Evolutionary conservation across 1,284 basidiomycete genomes (phyloP).

Genomic region (Heterobasidion irregulare): DNA sequence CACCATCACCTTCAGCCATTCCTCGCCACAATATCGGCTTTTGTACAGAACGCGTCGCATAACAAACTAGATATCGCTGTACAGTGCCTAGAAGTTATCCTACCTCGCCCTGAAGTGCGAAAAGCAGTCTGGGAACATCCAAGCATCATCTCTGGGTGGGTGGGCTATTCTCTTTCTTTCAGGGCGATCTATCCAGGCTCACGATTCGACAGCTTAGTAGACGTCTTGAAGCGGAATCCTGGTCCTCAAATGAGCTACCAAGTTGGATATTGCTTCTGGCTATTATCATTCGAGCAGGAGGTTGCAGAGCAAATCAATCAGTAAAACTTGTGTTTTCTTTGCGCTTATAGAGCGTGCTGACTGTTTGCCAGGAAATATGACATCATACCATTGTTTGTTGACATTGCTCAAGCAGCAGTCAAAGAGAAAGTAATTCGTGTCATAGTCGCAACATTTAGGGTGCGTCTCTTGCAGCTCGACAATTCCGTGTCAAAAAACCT

Average conservation of each 20-base stretch:
- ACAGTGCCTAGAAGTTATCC: conserved; percentile 82
- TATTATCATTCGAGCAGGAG: conserved; percentile 84
- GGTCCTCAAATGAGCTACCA: conserved; percentile 95
- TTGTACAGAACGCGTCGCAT: conserved; percentile 52
- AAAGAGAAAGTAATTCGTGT: conserved; percentile 98
- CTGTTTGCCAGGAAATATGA: conserved; percentile 70
- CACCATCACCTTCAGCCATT: conserved; percentile 58
- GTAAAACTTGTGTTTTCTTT: conserved; percentile 11
- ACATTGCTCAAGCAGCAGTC: conserved; percentile 82
- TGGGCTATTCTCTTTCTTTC: conserved; percentile 2
- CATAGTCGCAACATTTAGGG: conserved; percentile 88
- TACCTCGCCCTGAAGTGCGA: conserved; percentile 76
- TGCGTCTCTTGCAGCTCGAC: conserved; percentile 23
- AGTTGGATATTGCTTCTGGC: conserved; percentile 88
- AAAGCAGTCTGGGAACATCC: conserved; percentile 64
- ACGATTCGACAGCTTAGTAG: conserved; percentile 48
- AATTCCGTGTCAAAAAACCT: neutral
- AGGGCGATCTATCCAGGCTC: neutral
- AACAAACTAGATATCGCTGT: conserved; percentile 86
- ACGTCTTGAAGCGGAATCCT: conserved; percentile 68
- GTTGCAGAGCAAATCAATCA: conserved; percentile 69
- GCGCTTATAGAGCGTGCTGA: neutral
- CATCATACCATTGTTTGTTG: conserved; percentile 80
- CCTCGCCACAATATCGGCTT: conserved; percentile 52
- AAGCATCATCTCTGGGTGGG: conserved; percentile 59